Evolutionary conservation across 208 protist genomes (phyloP).

Genomic region (Leishmania mexicana): DNA sequence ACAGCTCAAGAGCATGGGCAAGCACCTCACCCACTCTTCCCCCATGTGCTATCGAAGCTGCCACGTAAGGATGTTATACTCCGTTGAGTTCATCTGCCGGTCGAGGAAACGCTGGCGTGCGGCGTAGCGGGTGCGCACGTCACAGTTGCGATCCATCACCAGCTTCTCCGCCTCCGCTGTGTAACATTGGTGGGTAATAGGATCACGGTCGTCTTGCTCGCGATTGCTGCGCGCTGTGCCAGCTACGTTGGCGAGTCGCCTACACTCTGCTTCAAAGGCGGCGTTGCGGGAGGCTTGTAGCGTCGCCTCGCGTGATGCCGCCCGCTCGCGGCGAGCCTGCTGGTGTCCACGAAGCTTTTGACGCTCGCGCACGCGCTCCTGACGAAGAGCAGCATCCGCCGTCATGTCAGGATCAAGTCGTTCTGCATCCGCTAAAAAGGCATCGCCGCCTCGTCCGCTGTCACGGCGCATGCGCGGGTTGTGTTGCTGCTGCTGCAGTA

Average conservation of each 20-base stretch:
- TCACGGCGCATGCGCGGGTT: constrained; percentile 2
- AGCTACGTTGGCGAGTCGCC: constrained; percentile 27
- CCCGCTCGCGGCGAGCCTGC: constrained; percentile 25
- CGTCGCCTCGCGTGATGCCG: constrained; percentile 31
- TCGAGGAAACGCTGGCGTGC: constrained; percentile 36
- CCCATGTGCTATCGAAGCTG: constrained; percentile 18
- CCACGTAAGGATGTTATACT: constrained; percentile 71
- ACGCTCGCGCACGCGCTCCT: constrained; percentile 25
- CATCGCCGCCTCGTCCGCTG: constrained; percentile 15
- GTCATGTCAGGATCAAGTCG: constrained; percentile 56
- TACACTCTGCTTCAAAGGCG: constrained; percentile 29
- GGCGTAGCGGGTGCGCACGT: constrained; percentile 41
- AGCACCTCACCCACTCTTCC: background rate
- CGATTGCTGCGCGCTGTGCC: constrained; percentile 47
- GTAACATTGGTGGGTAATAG: constrained; percentile 60
- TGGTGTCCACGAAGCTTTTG: background rate
- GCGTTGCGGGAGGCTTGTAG: constrained; percentile 35
- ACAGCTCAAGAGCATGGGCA: background rate
- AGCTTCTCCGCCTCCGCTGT: constrained; percentile 37
- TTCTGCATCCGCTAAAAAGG: constrained; percentile 47
- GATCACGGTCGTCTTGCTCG: constrained; percentile 55
- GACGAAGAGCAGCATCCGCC: constrained; percentile 42
- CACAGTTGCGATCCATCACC: constrained; percentile 20
- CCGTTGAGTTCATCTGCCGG: constrained; percentile 35
- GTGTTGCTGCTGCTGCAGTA: constrained; percentile 3